These are phyloP conservation scores for Bruguiera hainesii DNA, from an alignment of 441 rosid genomes.

Conservation along the genomic window DNA sequence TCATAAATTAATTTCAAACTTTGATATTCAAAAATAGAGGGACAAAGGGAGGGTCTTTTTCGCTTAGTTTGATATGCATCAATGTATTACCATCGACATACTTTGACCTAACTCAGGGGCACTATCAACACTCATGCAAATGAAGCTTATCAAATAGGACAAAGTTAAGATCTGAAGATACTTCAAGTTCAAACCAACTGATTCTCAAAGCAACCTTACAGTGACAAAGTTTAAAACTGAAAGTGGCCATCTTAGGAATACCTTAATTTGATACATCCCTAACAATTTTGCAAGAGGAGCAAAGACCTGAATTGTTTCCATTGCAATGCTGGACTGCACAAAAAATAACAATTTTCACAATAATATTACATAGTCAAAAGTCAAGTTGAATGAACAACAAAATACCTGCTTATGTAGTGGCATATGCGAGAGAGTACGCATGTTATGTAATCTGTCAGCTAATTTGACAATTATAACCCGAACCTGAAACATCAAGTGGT, in stretches of 20 bases:
- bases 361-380: conserved; percentile 20
- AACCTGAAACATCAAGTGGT: conserved; percentile 51
- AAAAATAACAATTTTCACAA: conserved; percentile 27
- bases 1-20: conserved; percentile 75
- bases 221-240: neutral
- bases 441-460: conserved; percentile 96
- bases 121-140: neutral
- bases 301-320: conserved; percentile 94
- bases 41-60: conserved; percentile 67
- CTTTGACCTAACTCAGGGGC: neutral
- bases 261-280: conserved; percentile 98
- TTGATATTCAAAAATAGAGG: too few relatives aligned
- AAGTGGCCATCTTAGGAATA: conserved; percentile 20
- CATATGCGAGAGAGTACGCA: conserved; percentile 96
- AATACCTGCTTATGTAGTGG: conserved; percentile 95
- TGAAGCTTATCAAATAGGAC: neutral
- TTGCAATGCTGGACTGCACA: conserved; percentile 88
- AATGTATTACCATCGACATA: neutral
- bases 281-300: conserved; percentile 96
- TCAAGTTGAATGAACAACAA: conserved; percentile 17
- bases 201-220: neutral
- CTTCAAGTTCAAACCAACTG: neutral
- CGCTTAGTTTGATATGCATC: conserved; percentile 65
- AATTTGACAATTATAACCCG: conserved; percentile 98
- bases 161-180: neutral